Evolutionary conservation across 495 filamentous ascomycete genomes (phyloP).

Genomic region (Opeltia flavorubescens): DNA sequence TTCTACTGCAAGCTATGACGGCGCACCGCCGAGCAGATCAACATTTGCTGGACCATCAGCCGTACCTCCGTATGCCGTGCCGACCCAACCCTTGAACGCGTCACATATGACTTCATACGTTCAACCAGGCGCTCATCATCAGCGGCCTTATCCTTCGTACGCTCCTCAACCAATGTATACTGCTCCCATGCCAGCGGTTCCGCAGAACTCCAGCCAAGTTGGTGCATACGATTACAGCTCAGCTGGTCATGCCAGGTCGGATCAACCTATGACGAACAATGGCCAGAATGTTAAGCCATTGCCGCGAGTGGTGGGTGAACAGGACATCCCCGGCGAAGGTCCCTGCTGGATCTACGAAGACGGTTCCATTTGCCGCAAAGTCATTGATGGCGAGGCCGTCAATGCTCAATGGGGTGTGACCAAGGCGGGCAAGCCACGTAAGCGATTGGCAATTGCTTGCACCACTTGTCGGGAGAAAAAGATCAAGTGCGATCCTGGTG

Average conservation of each 20-base stretch:
- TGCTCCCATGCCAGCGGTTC: background rate
- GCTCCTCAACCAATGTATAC: slow-evolving; percentile 1
- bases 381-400: slow-evolving; percentile 72
- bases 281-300: slow-evolving; percentile 12
- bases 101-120: background rate
- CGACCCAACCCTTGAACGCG: background rate
- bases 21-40: background rate
- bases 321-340: slow-evolving; percentile 57
- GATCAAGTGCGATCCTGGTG: slow-evolving; percentile 86
- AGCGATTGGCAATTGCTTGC: slow-evolving; percentile 78
- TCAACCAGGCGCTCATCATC: background rate
- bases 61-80: background rate
- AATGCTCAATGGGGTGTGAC: slow-evolving; percentile 90
- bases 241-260: background rate
- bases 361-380: slow-evolving; percentile 65
- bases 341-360: slow-evolving; percentile 81
- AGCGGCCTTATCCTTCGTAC: slow-evolving; percentile 1
- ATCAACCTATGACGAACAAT: slow-evolving; percentile 1
- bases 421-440: slow-evolving; percentile 82
- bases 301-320: slow-evolving; percentile 36
- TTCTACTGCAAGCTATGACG: background rate
- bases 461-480: slow-evolving; percentile 90
- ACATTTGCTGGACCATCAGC: background rate
- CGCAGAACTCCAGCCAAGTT: slow-evolving; percentile 4
- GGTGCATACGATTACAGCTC: slow-evolving; percentile 1